Conservation (phyloP, 1,284 basidiomycete genomes). For the Psilocybe mexicana region DNA sequence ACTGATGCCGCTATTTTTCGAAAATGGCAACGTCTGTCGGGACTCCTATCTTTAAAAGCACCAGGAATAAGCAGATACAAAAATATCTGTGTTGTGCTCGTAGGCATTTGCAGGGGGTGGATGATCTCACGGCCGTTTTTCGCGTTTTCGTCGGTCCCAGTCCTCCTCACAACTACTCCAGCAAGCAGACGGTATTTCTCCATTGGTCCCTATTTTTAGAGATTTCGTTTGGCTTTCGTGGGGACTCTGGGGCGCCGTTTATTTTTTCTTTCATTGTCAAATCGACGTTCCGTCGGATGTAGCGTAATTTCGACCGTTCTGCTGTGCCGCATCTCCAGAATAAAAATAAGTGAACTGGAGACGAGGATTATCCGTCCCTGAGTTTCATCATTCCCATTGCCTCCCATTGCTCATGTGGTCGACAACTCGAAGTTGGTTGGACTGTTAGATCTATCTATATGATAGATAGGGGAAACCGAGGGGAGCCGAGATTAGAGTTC, state of each 20-base stretch:
- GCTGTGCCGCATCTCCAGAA: too few species aligned
- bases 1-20: too few species aligned
- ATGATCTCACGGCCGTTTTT: conserved; percentile 15
- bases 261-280: conserved; percentile 14
- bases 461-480: too few species aligned
- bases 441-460: too few species aligned
- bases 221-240: background rate
- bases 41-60: too few species aligned
- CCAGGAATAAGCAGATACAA: too few species aligned
- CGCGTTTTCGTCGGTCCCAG: conserved; percentile 21
- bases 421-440: too few species aligned
- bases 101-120: background rate
- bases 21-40: too few species aligned
- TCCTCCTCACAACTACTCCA: background rate
- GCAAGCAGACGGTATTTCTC: background rate
- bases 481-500: background rate
- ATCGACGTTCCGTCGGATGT: background rate
- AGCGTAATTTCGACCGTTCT: background rate
- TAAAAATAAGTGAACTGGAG: background rate
- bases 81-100: too few species aligned
- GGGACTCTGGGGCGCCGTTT: too few species aligned
- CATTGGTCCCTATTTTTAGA: background rate
- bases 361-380: conserved; percentile 16
- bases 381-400: background rate
- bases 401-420: background rate